Evolutionary conservation across 73 alveolate species (phyloP).

Genomic region (Diophrys sp.): DNA sequence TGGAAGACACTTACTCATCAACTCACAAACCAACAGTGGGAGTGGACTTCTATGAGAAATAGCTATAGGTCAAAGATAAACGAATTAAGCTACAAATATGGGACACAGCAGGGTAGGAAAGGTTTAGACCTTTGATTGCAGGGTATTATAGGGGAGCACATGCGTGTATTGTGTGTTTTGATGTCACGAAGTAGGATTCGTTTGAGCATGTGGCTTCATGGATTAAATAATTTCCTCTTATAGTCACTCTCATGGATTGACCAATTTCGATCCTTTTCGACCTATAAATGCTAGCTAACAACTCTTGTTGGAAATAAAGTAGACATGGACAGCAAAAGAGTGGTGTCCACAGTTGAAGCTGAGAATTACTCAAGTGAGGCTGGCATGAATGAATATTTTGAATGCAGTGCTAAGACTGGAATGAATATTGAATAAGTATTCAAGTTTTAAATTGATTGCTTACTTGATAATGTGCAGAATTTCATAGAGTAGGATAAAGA

Average conservation of each 20-base stretch:
- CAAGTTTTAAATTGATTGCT: not conserved
- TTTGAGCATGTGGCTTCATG: conserved; percentile 45
- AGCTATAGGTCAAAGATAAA: conserved; percentile 43
- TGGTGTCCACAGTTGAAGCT: conserved; percentile 1
- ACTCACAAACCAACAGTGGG: conserved; percentile 78
- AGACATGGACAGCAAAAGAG: conserved; percentile 2
- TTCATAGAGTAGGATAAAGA: not conserved
- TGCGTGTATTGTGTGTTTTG: conserved; percentile 51
- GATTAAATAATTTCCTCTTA: conserved; percentile 58
- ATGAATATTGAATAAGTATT: not conserved
- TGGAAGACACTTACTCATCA: conserved; percentile 48
- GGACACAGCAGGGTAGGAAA: conserved; percentile 77
- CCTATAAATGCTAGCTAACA: conserved; percentile 13
- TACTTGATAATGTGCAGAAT: not conserved
- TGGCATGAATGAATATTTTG: not conserved
- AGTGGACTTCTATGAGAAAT: conserved; percentile 68
- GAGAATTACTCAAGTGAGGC: not conserved
- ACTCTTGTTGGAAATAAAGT: conserved; percentile 22
- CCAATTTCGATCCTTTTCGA: conserved; percentile 8
- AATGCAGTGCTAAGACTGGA: not conserved
- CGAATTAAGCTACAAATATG: conserved; percentile 15
- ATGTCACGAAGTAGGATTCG: conserved; percentile 45
- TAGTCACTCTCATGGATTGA: conserved; percentile 69
- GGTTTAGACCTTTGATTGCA: conserved; percentile 27
- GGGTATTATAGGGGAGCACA: conserved; percentile 60